A percentile compares a stretch with the other conserved stretches of the same genome.
Conservation (phyloP, 805 yeast genomes). For the Clavispora vitiphila region DNA sequence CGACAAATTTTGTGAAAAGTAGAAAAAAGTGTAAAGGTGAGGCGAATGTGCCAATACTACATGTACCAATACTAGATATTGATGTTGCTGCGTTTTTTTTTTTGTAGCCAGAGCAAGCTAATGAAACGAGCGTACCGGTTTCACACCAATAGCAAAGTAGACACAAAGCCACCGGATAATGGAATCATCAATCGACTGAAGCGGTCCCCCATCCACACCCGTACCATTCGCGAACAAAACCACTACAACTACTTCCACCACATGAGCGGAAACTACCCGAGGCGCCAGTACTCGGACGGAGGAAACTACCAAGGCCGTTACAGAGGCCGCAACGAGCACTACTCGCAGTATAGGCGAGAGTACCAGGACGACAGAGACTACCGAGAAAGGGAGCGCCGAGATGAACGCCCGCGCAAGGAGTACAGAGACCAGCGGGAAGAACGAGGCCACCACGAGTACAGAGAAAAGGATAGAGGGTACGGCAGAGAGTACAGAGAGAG, state of each 20-base stretch:
- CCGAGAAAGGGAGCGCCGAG: constrained; percentile 18
- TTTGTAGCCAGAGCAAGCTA: too few relatives aligned
- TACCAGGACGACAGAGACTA: constrained; percentile 1
- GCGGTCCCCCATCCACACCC: background rate
- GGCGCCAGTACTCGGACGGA: background rate
- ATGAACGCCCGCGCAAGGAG: constrained; percentile 17
- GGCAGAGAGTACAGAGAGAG: constrained; percentile 1
- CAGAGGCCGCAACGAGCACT: constrained; percentile 1
- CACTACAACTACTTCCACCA: background rate
- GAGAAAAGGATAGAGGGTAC: too few relatives aligned
- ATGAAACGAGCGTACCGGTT: too few relatives aligned
- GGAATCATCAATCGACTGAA: too few relatives aligned
- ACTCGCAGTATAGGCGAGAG: constrained; percentile 7
- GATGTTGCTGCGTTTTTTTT: too few relatives aligned
- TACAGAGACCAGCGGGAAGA: constrained; percentile 17
- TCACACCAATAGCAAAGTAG: too few relatives aligned
- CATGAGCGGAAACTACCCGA: constrained; percentile 3
- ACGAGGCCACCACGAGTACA: constrained; percentile 8
- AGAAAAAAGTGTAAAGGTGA: too few relatives aligned
- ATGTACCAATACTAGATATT: too few relatives aligned
- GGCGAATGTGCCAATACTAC: too few relatives aligned
- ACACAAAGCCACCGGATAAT: too few relatives aligned
- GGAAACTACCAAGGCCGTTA: background rate
- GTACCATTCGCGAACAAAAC: background rate
- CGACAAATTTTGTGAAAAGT: too few relatives aligned